Percentiles rank a stretch among this genome's conserved stretches.
Conservation (phyloP, 2,329 filamentous ascomycete genomes). For the Paecilomyces formosus region DNA sequence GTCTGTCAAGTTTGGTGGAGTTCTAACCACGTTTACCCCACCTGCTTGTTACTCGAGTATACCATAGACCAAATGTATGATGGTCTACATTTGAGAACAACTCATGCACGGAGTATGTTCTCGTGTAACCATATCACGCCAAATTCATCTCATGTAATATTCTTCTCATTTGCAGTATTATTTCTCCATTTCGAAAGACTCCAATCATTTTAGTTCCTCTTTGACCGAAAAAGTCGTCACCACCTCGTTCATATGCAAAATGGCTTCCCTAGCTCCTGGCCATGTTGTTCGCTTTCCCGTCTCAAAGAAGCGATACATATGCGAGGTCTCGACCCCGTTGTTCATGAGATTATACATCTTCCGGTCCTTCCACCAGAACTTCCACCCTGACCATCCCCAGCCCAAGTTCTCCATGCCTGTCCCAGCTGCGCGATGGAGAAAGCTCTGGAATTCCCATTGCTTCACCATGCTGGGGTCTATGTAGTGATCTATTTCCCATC, state of each 20-base stretch:
- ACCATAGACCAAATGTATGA: too few relatives aligned
- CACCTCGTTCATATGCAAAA: slow-evolving; percentile 1
- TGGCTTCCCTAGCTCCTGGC: slow-evolving; percentile 26
- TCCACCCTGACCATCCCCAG: slow-evolving; percentile 35
- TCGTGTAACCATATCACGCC: too few relatives aligned
- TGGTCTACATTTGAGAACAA: too few relatives aligned
- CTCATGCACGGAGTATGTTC: too few relatives aligned
- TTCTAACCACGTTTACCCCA: too few relatives aligned
- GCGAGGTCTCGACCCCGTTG: slow-evolving; percentile 35
- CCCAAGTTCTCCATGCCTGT: slow-evolving; percentile 37
- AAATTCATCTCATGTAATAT: too few relatives aligned
- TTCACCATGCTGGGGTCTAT: slow-evolving; percentile 14
- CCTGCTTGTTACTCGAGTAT: too few relatives aligned
- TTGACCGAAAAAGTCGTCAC: background rate
- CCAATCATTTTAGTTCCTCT: background rate
- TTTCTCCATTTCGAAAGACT: background rate
- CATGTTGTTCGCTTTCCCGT: slow-evolving; percentile 35
- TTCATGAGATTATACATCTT: slow-evolving; percentile 32
- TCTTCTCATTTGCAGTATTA: background rate
- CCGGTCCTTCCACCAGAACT: slow-evolving; percentile 35
- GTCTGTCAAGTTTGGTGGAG: too few relatives aligned
- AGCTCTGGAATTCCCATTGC: slow-evolving; percentile 30
- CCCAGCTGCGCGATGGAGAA: slow-evolving; percentile 37
- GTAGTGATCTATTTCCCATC: background rate
- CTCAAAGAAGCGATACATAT: slow-evolving; percentile 36